Evolutionary conservation across 139 green algal species (phyloP), one percentile per base, ranked within the genome.

Genomic region (Picochlorum sp.): DNA sequence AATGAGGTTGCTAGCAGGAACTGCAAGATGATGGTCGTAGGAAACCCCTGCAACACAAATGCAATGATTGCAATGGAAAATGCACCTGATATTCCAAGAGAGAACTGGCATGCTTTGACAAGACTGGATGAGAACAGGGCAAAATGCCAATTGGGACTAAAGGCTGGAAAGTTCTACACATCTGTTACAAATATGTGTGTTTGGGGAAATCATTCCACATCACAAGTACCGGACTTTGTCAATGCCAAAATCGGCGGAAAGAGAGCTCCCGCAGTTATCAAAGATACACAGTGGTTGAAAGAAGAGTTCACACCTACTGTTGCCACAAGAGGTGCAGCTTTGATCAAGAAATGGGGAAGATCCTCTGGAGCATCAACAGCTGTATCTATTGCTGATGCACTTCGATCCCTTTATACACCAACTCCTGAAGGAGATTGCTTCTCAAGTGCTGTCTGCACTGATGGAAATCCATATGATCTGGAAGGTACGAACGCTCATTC

Each of bases 201-300:
- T 70, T 97, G 90, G 90, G 90, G 90, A 66, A 97, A 97, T 81
- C 90, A 97, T 85, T 92, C 81, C 34, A 96, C 90, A 66, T 96
- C 90, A 9, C 87, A 91, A 79, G 90, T 97, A 20, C 90, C 90
- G 18, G 90, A 97, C 76, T 97, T 91, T 49, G 62, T 97, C 2
- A 97, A 97, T 74, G 86, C 90, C 13, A 86, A 84, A 69, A 95
- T 97, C 65, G 80, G 74, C 28, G 84, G 83, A 50, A 58, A 83
- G 47, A 83, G 80, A 24, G 82, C 86, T n/a, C 76, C 77, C 21
- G 80, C 92, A 30, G 78, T 95, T 44, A 94, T 97, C 60, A 49
- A 67, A 26, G 82, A 86, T 67, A 55, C 73, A 49, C 58, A 71
- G 30, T 90, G 81, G 80, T 69, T 91, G 49, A 85, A 87, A 65